phyloP scores from a whole-genome alignment of 2,329 filamentous ascomycete genomes.

The Paraphaeosphaeria sporulosa region DNA sequence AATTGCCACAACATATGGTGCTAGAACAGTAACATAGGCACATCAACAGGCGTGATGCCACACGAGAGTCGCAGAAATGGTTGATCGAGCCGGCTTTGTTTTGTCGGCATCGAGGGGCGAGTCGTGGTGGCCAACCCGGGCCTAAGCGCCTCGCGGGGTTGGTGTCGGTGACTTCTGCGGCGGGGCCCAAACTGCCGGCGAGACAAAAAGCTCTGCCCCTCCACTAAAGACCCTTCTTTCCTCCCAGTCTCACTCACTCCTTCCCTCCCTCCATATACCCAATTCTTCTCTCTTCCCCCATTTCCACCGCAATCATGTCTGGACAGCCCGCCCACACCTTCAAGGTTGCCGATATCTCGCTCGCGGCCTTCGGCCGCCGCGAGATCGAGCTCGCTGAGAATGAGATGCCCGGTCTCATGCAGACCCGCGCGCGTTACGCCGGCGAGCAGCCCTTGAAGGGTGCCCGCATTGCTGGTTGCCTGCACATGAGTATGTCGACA shows the following conservation, averaged over 20 bases:
- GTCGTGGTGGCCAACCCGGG: conserved; percentile 5
- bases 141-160: conserved; percentile 9
- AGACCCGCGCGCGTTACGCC: conserved; percentile 90
- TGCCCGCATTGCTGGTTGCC: conserved; percentile 94
- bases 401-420: conserved; percentile 96
- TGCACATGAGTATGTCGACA: conserved; percentile 85
- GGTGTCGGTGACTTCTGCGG: conserved; percentile 11
- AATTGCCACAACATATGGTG: background rate
- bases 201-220: conserved; percentile 14
- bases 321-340: conserved; percentile 84
- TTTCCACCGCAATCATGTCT: conserved; percentile 59
- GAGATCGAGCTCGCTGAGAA: conserved; percentile 97
- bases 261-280: conserved; percentile 3
- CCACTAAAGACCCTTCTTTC: conserved; percentile 17
- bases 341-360: conserved; percentile 97
- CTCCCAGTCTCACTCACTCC: conserved; percentile 9
- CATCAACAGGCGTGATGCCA: too few relatives aligned
- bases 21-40: too few relatives aligned
- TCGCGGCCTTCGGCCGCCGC: conserved; percentile 97
- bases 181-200: conserved; percentile 14
- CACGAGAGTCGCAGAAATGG: too few relatives aligned
- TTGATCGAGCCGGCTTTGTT: background rate
- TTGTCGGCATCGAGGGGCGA: background rate
- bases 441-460: conserved; percentile 91
- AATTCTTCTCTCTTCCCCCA: conserved; percentile 5